Percentiles rank a stretch among this genome's conserved stretches.
phyloP scores from a whole-genome alignment of 1,139 yeast species.

The Pneumocystis sp. region DNA sequence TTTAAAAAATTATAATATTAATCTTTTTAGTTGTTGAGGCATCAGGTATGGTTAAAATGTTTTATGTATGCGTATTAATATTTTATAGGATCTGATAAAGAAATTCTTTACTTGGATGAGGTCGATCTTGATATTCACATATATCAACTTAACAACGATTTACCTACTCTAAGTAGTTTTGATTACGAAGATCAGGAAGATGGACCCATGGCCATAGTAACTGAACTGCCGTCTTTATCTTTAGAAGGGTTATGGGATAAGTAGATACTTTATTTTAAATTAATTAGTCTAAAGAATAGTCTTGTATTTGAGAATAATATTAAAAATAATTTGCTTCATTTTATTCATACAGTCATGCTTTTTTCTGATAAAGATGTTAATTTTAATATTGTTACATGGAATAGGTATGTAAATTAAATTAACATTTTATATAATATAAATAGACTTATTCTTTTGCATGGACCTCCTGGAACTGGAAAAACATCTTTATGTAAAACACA shows the following conservation, averaged over 20 bases:
- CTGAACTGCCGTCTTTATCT: constrained; percentile 11
- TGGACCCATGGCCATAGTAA: constrained; percentile 10
- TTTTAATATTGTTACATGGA: constrained; percentile 10
- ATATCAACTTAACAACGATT: constrained; percentile 8
- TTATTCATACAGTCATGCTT: constrained; percentile 15
- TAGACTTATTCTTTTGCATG: constrained; percentile 15
- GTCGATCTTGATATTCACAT: constrained; percentile 13
- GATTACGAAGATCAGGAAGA: constrained; percentile 11
- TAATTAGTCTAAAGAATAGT: constrained; percentile 7
- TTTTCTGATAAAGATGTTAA: constrained; percentile 14
- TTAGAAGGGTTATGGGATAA: constrained; percentile 14
- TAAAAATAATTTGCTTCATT: constrained; percentile 14
- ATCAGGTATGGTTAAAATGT: constrained; percentile 6
- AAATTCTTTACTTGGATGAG: constrained; percentile 8
- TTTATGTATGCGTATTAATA: not conserved
- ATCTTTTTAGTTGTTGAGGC: constrained; percentile 12
- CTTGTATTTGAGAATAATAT: constrained; percentile 14
- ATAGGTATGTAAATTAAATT: constrained; percentile 7
- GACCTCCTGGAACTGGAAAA: constrained; percentile 17
- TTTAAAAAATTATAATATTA: not conserved
- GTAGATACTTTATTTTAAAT: not conserved
- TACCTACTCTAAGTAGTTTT: not conserved
- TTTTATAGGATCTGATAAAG: not conserved
- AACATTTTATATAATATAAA: not conserved
- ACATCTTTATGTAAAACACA: constrained; percentile 13